A percentile compares a stretch with the other conserved stretches of the same genome.
phyloP scores from a whole-genome alignment of 208 protist species.

The Tritrichomonas musculus region DNA sequence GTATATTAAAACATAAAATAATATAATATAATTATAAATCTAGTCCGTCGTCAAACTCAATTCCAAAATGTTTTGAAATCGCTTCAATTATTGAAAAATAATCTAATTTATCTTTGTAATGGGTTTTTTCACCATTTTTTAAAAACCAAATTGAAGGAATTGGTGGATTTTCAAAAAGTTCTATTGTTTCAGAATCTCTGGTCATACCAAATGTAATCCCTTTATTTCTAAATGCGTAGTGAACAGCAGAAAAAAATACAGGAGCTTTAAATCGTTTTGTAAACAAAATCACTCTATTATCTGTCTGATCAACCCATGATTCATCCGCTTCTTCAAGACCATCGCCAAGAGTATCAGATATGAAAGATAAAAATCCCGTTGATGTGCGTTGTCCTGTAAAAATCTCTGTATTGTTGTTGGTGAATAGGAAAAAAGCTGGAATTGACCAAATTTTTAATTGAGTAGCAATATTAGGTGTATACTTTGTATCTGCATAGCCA shows the following conservation, averaged over 20 bases:
- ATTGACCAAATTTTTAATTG: background rate
- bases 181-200: background rate
- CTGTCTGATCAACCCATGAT: background rate
- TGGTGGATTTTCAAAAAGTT: constrained; percentile 20
- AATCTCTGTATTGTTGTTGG: background rate
- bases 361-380: background rate
- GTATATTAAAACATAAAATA: too few species aligned
- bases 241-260: background rate
- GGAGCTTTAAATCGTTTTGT: background rate
- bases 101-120: background rate
- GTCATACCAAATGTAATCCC: constrained; percentile 5
- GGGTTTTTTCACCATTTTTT: background rate
- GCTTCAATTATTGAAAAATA: background rate
- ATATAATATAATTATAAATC: too few species aligned
- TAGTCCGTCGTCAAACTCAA: background rate
- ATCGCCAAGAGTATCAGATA: background rate
- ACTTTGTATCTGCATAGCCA: background rate
- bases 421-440: background rate
- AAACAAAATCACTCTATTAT: constrained; percentile 3
- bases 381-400: background rate
- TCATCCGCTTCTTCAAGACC: background rate
- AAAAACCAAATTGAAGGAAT: background rate
- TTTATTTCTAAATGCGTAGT: background rate
- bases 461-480: background rate
- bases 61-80: background rate